A percentile compares a stretch with the other conserved stretches of the same genome.
Conservation (phyloP, 371 early-diverging fungal species). For the Mortierella sp. region DNA sequence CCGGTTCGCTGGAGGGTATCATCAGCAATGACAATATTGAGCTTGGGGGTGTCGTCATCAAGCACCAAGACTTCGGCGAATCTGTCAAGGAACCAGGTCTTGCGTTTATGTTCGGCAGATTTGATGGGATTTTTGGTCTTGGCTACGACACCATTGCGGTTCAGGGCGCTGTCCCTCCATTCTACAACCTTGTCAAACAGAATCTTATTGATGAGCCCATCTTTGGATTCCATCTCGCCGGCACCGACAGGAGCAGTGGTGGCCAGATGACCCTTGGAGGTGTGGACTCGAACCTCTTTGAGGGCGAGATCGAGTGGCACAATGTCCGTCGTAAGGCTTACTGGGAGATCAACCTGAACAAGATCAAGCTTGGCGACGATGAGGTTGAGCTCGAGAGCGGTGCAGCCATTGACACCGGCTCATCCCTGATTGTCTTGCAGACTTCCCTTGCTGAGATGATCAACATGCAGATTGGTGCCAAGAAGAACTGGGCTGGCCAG, state of each 20-base stretch:
- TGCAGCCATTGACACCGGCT: constrained; percentile 88
- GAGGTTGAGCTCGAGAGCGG: constrained; percentile 67
- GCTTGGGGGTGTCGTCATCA: constrained; percentile 77
- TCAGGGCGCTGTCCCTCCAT: constrained; percentile 87
- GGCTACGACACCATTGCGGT: constrained; percentile 93
- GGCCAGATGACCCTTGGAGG: constrained; percentile 93
- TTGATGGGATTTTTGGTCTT: constrained; percentile 95
- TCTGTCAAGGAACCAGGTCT: constrained; percentile 93
- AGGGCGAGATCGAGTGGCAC: constrained; percentile 85
- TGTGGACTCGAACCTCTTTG: constrained; percentile 75
- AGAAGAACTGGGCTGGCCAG: constrained; percentile 90
- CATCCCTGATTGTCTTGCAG: constrained; percentile 88
- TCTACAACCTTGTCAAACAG: constrained; percentile 89
- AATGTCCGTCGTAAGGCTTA: constrained; percentile 90
- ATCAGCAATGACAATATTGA: constrained; percentile 85
- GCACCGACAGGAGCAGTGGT: constrained; percentile 66
- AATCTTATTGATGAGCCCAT: constrained; percentile 81
- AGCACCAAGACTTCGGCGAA: constrained; percentile 89
- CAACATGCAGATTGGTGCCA: constrained; percentile 89
- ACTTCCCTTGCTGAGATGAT: constrained; percentile 82
- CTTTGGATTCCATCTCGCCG: constrained; percentile 86
- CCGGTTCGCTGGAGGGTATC: constrained; percentile 92
- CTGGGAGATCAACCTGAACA: constrained; percentile 92
- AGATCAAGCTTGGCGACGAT: constrained; percentile 79
- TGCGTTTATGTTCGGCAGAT: constrained; percentile 86